Evolutionary conservation across 805 yeast genomes (phyloP).

Genomic region (Candida krabiensis): DNA sequence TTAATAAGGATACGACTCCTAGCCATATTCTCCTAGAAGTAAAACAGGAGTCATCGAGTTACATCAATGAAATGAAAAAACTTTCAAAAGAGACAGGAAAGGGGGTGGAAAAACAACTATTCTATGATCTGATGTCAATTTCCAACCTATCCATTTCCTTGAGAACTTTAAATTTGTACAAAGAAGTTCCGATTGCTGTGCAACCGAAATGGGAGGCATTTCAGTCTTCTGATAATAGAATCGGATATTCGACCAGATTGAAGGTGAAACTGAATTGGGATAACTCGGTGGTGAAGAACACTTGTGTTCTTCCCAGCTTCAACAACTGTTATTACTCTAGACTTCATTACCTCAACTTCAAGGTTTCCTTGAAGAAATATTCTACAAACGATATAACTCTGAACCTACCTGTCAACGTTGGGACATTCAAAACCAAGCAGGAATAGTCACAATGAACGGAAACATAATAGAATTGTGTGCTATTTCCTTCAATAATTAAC

Average conservation of each 20-base stretch:
- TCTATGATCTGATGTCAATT: slow-evolving; percentile 22
- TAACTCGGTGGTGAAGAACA: slow-evolving; percentile 9
- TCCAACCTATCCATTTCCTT: slow-evolving; percentile 18
- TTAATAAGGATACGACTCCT: slow-evolving; percentile 13
- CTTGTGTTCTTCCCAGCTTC: slow-evolving; percentile 22
- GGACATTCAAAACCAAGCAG: slow-evolving; percentile 12
- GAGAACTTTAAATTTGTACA: slow-evolving; percentile 16
- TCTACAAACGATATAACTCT: slow-evolving; percentile 14
- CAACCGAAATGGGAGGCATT: slow-evolving; percentile 20
- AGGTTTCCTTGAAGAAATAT: slow-evolving; percentile 16
- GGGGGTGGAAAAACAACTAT: slow-evolving; percentile 25
- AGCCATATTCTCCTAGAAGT: slow-evolving; percentile 12
- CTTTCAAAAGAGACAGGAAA: slow-evolving; percentile 19
- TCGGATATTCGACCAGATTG: slow-evolving; percentile 12
- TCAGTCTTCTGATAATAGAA: slow-evolving; percentile 6
- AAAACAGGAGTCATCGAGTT: slow-evolving; percentile 14
- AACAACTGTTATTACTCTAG: slow-evolving; percentile 19
- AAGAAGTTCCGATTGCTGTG: slow-evolving; percentile 8
- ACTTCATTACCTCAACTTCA: slow-evolving; percentile 18
- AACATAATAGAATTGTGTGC: background rate
- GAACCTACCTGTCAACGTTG: slow-evolving; percentile 24
- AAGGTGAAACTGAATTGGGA: slow-evolving; percentile 18
- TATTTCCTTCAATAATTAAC: background rate
- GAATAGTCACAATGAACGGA: background rate
- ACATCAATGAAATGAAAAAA: slow-evolving; percentile 13